A percentile compares a stretch with the other conserved stretches of the same genome.
These are phyloP conservation scores for Chaetomium sp. DNA, from an alignment of 2,329 filamentous ascomycete species.

Conservation along the genomic window DNA sequence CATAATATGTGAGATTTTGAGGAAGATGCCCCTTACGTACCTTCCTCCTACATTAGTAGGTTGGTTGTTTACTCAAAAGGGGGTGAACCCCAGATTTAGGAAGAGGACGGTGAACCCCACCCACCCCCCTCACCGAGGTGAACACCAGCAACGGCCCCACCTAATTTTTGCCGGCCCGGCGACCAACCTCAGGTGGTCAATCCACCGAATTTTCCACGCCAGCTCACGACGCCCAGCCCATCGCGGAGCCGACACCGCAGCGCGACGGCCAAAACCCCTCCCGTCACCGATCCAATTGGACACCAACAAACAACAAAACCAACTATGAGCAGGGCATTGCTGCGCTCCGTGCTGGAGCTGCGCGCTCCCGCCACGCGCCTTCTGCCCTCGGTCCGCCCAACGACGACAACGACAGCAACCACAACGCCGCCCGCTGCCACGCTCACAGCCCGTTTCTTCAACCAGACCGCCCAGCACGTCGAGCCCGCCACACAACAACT, in stretches of 20 bases:
- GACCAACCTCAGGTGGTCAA: slow-evolving; percentile 11
- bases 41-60: too few species aligned
- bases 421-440: not conserved
- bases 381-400: slow-evolving; percentile 51
- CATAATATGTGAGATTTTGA: not conserved
- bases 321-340: slow-evolving; percentile 60
- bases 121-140: slow-evolving; percentile 15
- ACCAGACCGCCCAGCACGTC: slow-evolving; percentile 54
- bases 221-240: slow-evolving; percentile 16
- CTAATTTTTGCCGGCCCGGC: slow-evolving; percentile 12
- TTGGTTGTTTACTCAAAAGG: not conserved
- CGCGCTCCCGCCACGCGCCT: slow-evolving; percentile 49
- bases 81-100: not conserved
- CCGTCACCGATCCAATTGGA: slow-evolving; percentile 13
- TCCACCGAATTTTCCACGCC: slow-evolving; percentile 24
- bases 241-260: slow-evolving; percentile 25
- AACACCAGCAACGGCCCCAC: not conserved
- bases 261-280: slow-evolving; percentile 13
- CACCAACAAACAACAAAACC: not conserved
- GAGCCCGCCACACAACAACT: slow-evolving; percentile 41
- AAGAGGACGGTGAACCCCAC: not conserved
- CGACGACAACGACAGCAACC: not conserved
- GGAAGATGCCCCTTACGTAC: too few species aligned
- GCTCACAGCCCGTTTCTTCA: slow-evolving; percentile 50
- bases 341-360: slow-evolving; percentile 65